These are phyloP conservation scores for Alternaria consortialis DNA, from an alignment of 2,329 filamentous ascomycete genomes.

Conservation along the genomic window DNA sequence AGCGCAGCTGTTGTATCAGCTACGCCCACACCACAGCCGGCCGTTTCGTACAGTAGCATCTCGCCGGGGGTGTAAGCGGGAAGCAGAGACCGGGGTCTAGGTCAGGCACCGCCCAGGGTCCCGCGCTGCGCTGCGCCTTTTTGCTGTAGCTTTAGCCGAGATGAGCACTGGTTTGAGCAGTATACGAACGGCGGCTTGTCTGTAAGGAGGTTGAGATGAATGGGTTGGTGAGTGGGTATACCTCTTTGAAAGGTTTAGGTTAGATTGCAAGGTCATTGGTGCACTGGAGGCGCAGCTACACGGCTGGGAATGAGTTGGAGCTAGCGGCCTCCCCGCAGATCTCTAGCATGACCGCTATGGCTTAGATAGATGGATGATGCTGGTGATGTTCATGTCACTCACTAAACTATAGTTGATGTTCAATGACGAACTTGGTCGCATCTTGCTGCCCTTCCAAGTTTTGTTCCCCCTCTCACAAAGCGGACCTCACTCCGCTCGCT, in stretches of 20 bases:
- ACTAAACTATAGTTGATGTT: too few species aligned
- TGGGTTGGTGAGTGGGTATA: neutral
- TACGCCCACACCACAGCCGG: conserved; percentile 12
- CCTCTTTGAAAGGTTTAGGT: neutral
- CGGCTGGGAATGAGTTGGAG: neutral
- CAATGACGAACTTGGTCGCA: neutral
- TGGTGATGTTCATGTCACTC: neutral
- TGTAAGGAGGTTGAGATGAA: neutral
- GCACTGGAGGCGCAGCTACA: conserved; percentile 1
- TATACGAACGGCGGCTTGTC: neutral
- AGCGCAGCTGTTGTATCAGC: conserved; percentile 12
- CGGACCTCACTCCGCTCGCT: neutral
- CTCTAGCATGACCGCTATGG: neutral
- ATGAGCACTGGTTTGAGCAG: neutral
- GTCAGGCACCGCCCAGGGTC: neutral
- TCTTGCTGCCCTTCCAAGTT: neutral
- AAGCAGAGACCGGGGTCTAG: neutral
- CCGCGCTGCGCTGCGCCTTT: conserved; percentile 3
- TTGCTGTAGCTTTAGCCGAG: conserved; percentile 3
- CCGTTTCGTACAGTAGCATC: conserved; percentile 14
- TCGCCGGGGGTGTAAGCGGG: conserved; percentile 6
- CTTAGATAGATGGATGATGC: neutral
- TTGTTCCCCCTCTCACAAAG: neutral
- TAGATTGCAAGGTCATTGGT: neutral
- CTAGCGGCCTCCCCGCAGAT: conserved; percentile 2